Conservation (phyloP, 345 rosid genomes). For the Ailanthus altissimus region DNA sequence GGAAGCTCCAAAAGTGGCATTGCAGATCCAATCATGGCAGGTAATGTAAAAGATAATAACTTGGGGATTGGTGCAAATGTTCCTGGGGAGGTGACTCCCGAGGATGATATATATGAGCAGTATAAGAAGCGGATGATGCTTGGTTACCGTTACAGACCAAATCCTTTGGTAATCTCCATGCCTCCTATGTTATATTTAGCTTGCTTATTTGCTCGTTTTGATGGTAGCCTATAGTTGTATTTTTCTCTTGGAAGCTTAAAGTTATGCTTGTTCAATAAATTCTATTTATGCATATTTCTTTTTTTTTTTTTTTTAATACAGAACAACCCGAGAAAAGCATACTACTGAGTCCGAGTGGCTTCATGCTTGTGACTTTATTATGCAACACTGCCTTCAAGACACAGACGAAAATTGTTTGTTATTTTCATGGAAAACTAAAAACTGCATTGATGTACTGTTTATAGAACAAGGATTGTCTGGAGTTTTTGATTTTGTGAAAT, state of each 20-base stretch:
- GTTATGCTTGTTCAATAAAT: too few relatives aligned
- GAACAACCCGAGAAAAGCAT: slow-evolving; percentile 74
- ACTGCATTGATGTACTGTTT: background rate
- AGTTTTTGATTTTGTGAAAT: slow-evolving; percentile 11
- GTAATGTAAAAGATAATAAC: slow-evolving; percentile 78
- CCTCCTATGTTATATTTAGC: background rate
- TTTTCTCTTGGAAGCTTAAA: too few relatives aligned
- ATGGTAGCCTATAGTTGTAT: background rate
- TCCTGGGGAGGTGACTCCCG: slow-evolving; percentile 89
- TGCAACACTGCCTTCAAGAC: background rate
- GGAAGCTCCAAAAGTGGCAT: slow-evolving; percentile 92
- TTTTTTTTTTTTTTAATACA: slow-evolving; percentile 24
- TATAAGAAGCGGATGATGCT: slow-evolving; percentile 99
- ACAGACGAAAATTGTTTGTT: background rate
- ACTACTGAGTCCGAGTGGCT: slow-evolving; percentile 39
- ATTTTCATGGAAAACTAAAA: background rate
- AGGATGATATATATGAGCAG: slow-evolving; percentile 97
- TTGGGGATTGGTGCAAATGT: slow-evolving; percentile 94
- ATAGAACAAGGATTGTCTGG: background rate
- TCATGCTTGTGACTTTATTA: background rate
- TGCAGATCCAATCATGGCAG: slow-evolving; percentile 91
- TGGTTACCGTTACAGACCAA: slow-evolving; percentile 91
- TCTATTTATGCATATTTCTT: too few relatives aligned
- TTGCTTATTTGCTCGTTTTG: background rate
- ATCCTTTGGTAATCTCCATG: slow-evolving; percentile 65